Evolutionary conservation across 345 rosid species (phyloP), one percentile per base, ranked within the genome.

Genomic region (Alliaria petiolata): DNA sequence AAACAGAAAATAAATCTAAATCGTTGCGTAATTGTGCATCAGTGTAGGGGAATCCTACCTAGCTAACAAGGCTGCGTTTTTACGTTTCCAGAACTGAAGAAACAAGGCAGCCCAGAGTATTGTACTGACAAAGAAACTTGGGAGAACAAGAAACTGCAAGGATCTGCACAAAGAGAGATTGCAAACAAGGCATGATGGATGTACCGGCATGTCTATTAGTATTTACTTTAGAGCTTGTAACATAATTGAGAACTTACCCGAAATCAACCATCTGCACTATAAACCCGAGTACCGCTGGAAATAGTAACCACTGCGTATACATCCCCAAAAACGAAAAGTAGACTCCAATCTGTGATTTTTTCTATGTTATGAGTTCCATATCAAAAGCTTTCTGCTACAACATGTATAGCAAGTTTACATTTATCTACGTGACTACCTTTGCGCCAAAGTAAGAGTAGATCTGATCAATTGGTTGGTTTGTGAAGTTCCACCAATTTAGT

Each of bases 61-160:
- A 64, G 89, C 87, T 44, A 91, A 65, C 67, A 93, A 83, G 35
- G 97, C 88, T 4, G 88, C 74, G 28, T 91, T 93, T 82, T 89
- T 91, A 62, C 97, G 92, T 80, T 91, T 93, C 98, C 98, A 91
- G 75, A 89, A 93, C 83, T 93, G 96, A 79, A 91, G 87, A 85
- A 93, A 87, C 82, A 91, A 72, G 62, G 86, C 92, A 15, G 92
- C 89, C 98, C 97, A 90, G 62, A 93, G 73, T 50, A 83, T 82
- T 80, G 82, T 77, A 72, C 84, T 72, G 19, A 85, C 61, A 69
- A 93, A 89, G 89, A 89, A 91, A 28, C 78, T 40, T 4, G 97
- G 98, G 55, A 89, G 93, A 52, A 80, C 87, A 71, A 87, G 79
- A 33, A 84, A 80, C 77, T 93, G 87, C 87, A 91, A 70, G 19